Conservation (phyloP, 2,329 filamentous ascomycete species). For the Trichothecium sympodiale region DNA sequence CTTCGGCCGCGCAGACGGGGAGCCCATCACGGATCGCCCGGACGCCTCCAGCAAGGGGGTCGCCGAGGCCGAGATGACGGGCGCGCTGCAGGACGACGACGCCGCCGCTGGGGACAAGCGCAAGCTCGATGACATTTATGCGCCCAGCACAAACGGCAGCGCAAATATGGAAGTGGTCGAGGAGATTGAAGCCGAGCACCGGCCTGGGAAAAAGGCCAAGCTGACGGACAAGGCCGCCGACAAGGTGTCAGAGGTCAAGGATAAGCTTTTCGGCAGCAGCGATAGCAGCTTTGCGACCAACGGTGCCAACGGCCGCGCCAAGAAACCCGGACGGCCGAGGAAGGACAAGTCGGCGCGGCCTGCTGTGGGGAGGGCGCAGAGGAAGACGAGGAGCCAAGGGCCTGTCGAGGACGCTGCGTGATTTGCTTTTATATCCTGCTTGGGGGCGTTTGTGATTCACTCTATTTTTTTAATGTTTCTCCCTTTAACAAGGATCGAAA, state of each 20-base stretch:
- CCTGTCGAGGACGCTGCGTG: conserved; percentile 10
- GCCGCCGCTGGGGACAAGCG: conserved; percentile 20
- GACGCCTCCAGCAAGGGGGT: neutral
- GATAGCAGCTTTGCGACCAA: conserved; percentile 4
- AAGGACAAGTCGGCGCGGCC: conserved; percentile 25
- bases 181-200: conserved; percentile 3
- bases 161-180: conserved; percentile 12
- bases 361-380: conserved; percentile 22
- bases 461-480: neutral
- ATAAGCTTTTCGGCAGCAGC: conserved; percentile 9
- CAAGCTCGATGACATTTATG: conserved; percentile 23
- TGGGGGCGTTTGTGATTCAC: neutral
- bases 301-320: conserved; percentile 1
- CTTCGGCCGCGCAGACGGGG: neutral
- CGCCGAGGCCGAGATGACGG: neutral
- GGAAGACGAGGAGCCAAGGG: conserved; percentile 32
- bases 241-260: conserved; percentile 21
- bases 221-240: conserved; percentile 24
- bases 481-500: neutral
- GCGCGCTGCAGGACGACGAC: neutral
- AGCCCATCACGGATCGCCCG: conserved; percentile 9
- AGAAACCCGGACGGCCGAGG: conserved; percentile 17
- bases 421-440: conserved; percentile 7
- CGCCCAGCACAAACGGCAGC: conserved; percentile 9
- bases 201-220: conserved; percentile 12